Conservation (phyloP, 2,329 filamentous ascomycete genomes). For the Cordyceps cateniannulata region DNA sequence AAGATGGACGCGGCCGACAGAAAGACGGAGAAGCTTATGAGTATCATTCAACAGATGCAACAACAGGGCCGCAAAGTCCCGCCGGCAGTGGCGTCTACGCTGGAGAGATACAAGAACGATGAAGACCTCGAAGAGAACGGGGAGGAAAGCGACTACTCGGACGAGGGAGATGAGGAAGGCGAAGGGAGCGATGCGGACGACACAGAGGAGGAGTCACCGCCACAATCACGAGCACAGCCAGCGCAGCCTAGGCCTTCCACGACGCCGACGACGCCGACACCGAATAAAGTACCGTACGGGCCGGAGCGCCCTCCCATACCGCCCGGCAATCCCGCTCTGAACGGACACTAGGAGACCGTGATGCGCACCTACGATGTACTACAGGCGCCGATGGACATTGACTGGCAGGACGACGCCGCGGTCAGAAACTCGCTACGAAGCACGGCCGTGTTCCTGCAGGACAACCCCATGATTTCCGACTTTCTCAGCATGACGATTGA, state of each 20-base stretch:
- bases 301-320: conserved; percentile 40
- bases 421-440: background rate
- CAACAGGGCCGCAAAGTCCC: conserved; percentile 77
- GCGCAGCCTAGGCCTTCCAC: conserved; percentile 25
- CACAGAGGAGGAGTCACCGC: conserved; percentile 41
- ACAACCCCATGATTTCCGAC: background rate
- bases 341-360: conserved; percentile 36
- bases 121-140: conserved; percentile 34
- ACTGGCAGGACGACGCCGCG: background rate
- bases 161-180: conserved; percentile 55
- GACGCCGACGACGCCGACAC: no score
- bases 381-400: background rate
- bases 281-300: conserved; percentile 35
- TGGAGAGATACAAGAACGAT: conserved; percentile 47
- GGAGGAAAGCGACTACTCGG: conserved; percentile 59
- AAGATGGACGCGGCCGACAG: conserved; percentile 50
- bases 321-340: conserved; percentile 29
- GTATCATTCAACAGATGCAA: conserved; percentile 94
- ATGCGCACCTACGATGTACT: conserved; percentile 4
- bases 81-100: conserved; percentile 54
- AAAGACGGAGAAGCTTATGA: conserved; percentile 87
- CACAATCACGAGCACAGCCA: conserved; percentile 21
- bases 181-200: conserved; percentile 56
- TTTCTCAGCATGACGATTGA: background rate
- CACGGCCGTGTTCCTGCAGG: background rate